phyloP scores from a whole-genome alignment of 176 grass and related monocot genomes.

The Microstegium vimineum region DNA sequence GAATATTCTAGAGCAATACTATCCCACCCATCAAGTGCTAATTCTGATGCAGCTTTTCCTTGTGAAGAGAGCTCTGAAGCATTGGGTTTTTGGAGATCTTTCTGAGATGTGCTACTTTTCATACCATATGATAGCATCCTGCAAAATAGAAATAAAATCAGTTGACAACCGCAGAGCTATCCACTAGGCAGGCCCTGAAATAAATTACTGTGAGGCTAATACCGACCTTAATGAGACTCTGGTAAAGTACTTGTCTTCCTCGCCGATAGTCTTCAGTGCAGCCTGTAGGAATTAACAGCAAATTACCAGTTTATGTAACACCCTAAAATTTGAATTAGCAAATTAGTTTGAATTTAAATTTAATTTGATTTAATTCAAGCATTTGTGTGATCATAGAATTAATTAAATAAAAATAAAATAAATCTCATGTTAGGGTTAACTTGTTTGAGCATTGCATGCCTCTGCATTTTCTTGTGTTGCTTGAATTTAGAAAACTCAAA shows the following conservation, averaged over 20 bases:
- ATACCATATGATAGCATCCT: constrained; percentile 85
- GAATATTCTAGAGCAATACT: constrained; percentile 90
- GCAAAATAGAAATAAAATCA: constrained; percentile 24
- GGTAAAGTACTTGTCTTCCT: constrained; percentile 94
- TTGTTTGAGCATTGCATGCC: too few species aligned
- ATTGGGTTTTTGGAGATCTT: constrained; percentile 55
- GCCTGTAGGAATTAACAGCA: constrained; percentile 59
- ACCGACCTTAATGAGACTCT: constrained; percentile 79
- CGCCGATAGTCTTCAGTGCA: constrained; percentile 85
- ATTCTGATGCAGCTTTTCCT: constrained; percentile 60
- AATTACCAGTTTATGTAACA: too few species aligned
- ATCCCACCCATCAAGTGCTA: constrained; percentile 90
- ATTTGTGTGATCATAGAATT: too few species aligned
- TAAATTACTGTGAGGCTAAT: constrained; percentile 20
- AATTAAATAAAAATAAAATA: too few species aligned
- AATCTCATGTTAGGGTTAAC: too few species aligned
- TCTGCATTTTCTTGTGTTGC: too few species aligned
- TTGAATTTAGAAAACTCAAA: too few species aligned
- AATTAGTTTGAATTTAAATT: too few species aligned
- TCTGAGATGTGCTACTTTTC: constrained; percentile 52
- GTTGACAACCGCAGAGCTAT: background rate
- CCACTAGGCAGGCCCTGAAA: constrained; percentile 7
- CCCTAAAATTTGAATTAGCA: too few species aligned
- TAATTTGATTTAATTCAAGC: too few species aligned
- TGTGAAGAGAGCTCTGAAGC: constrained; percentile 49